These are phyloP conservation scores for Rhizoctonia solani DNA, from an alignment of 1,284 basidiomycete species.

Conservation along the genomic window DNA sequence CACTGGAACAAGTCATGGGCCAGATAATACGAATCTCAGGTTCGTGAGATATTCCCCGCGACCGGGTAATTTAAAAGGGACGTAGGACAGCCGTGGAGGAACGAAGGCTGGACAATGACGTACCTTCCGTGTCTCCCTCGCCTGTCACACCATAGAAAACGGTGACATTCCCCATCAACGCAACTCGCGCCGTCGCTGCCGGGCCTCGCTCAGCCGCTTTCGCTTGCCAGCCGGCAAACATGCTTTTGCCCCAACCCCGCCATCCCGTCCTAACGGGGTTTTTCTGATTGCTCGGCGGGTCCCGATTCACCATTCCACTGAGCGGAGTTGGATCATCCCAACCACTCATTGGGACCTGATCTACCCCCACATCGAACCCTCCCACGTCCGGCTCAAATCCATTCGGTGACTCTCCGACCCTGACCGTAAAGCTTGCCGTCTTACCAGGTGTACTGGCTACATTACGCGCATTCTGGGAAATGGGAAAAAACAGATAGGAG, in stretches of 20 bases:
- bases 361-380: background rate
- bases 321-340: too few species aligned
- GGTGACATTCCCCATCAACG: conserved; percentile 46
- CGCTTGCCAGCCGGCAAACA: background rate
- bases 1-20: background rate
- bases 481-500: conserved; percentile 49
- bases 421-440: conserved; percentile 47
- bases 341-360: too few species aligned
- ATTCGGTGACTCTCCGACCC: conserved; percentile 35
- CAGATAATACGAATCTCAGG: too few species aligned
- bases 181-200: conserved; percentile 44
- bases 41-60: background rate
- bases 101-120: background rate
- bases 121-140: conserved; percentile 14
- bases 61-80: too few species aligned
- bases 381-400: background rate
- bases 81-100: too few species aligned
- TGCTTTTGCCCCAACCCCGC: conserved; percentile 5
- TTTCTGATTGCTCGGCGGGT: too few species aligned
- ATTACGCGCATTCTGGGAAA: conserved; percentile 48
- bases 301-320: too few species aligned
- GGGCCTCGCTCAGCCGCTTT: conserved; percentile 5
- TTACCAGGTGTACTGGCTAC: conserved; percentile 43
- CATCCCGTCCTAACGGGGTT: background rate
- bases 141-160: conserved; percentile 34